These are phyloP conservation scores for Cephaloascus albidus DNA, from an alignment of 805 yeast genomes.

Conservation along the genomic window DNA sequence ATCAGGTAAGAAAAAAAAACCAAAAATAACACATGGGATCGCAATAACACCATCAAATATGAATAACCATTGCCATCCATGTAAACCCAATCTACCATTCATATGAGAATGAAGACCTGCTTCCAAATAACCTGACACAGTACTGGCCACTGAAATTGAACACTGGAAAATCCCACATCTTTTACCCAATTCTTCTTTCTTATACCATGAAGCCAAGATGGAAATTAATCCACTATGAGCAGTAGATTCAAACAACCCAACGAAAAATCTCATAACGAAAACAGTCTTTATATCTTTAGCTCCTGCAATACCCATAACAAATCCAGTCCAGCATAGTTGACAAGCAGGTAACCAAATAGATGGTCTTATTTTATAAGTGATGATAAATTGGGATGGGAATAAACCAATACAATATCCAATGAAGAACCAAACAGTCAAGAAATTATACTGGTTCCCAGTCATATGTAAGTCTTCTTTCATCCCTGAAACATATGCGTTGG, in stretches of 20 bases:
- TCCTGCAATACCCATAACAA: constrained; percentile 22
- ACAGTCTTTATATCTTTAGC: constrained; percentile 8
- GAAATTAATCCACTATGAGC: constrained; percentile 9
- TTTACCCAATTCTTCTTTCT: constrained; percentile 11
- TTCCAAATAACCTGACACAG: constrained; percentile 12
- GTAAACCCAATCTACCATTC: constrained; percentile 12
- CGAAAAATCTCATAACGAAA: constrained; percentile 10
- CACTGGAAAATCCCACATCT: constrained; percentile 7
- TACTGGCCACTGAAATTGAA: constrained; percentile 5
- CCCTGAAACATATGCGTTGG: constrained; percentile 34
- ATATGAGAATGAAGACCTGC: constrained; percentile 10
- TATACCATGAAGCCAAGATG: constrained; percentile 14
- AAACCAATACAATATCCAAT: constrained; percentile 35
- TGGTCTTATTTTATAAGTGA: constrained; percentile 19
- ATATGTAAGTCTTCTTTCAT: constrained; percentile 25
- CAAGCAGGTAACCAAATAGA: constrained; percentile 19
- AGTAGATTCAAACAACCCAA: constrained; percentile 16
- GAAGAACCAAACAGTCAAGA: constrained; percentile 32
- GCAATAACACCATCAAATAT: constrained; percentile 11
- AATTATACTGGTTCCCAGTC: constrained; percentile 35
- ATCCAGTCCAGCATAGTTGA: constrained; percentile 24
- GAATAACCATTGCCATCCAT: constrained; percentile 13
- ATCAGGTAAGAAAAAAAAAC: constrained; percentile 11
- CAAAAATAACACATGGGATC: constrained; percentile 8
- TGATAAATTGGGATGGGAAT: constrained; percentile 25